These are phyloP conservation scores for Monilinia laxa DNA, from an alignment of 2,329 filamentous ascomycete genomes.

Conservation along the genomic window DNA sequence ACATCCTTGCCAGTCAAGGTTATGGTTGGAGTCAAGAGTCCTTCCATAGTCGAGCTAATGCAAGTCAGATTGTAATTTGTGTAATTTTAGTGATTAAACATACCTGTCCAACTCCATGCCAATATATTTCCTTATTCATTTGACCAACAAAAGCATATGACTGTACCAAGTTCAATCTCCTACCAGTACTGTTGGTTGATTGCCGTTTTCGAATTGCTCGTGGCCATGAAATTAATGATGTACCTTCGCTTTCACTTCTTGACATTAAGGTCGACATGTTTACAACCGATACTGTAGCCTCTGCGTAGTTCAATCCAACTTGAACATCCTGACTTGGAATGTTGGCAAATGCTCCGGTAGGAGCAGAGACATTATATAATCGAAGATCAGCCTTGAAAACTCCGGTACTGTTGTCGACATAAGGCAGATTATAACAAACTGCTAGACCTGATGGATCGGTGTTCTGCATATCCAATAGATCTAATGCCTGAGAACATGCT, in stretches of 20 bases:
- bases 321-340: slow-evolving; percentile 54
- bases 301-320: slow-evolving; percentile 55
- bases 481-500: slow-evolving; percentile 60
- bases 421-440: slow-evolving; percentile 79
- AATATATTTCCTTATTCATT: slow-evolving; percentile 59
- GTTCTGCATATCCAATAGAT: slow-evolving; percentile 52
- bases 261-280: slow-evolving; percentile 35
- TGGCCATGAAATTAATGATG: slow-evolving; percentile 37
- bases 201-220: slow-evolving; percentile 29
- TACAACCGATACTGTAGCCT: slow-evolving; percentile 53
- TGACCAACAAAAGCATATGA: slow-evolving; percentile 68
- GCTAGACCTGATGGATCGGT: slow-evolving; percentile 75
- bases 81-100: slow-evolving; percentile 37
- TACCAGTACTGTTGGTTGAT: slow-evolving; percentile 11
- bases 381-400: slow-evolving; percentile 75
- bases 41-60: slow-evolving; percentile 48
- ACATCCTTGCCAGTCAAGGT: slow-evolving; percentile 60
- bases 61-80: slow-evolving; percentile 45
- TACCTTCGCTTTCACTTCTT: slow-evolving; percentile 27
- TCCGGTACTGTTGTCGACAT: slow-evolving; percentile 64
- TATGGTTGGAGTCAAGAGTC: slow-evolving; percentile 66
- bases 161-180: slow-evolving; percentile 51
- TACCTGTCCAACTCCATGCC: slow-evolving; percentile 59
- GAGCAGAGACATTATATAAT: slow-evolving; percentile 66
- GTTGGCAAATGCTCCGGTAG: slow-evolving; percentile 53